These are phyloP conservation scores for Toxicodendron radicans DNA, from an alignment of 345 rosid genomes.

Conservation along the genomic window DNA sequence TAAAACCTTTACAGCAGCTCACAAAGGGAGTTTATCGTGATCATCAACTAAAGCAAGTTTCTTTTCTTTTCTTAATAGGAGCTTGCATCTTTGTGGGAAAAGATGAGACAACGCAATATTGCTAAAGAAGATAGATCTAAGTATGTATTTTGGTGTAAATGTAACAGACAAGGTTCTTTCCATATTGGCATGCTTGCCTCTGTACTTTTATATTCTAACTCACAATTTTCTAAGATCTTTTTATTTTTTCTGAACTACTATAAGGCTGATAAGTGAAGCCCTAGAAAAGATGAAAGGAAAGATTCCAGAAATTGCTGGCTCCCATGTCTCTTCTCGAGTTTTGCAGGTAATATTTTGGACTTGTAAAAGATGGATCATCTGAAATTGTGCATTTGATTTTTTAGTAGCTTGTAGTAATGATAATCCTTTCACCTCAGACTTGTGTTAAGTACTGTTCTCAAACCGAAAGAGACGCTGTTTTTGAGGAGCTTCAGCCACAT, in stretches of 20 bases:
- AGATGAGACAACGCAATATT: slow-evolving; percentile 87
- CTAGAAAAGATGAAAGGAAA: slow-evolving; percentile 84
- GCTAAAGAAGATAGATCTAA: slow-evolving; percentile 80
- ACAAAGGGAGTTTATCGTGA: not conserved
- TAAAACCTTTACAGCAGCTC: not conserved
- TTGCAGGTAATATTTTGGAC: slow-evolving; percentile 60
- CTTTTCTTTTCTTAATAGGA: slow-evolving; percentile 46
- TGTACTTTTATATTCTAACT: not conserved
- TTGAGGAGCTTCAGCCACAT: slow-evolving; percentile 77
- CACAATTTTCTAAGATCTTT: not conserved
- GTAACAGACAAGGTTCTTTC: not conserved
- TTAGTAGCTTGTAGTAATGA: not conserved
- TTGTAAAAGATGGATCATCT: not conserved
- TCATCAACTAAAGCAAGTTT: not conserved
- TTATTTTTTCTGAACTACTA: slow-evolving; percentile 12
- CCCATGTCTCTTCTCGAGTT: slow-evolving; percentile 90
- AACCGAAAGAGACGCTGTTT: slow-evolving; percentile 71
- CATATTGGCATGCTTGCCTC: not conserved
- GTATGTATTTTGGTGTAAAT: slow-evolving; percentile 38
- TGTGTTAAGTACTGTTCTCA: slow-evolving; percentile 80
- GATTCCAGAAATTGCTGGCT: slow-evolving; percentile 79
- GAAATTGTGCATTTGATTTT: not conserved
- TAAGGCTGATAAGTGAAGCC: slow-evolving; percentile 75
- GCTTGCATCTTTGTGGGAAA: slow-evolving; percentile 88
- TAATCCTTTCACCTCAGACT: slow-evolving; percentile 42